A percentile compares a stretch with the other conserved stretches of the same genome.
Conservation (phyloP, 2,329 filamentous ascomycete genomes). For the Fusarium pilosicola region DNA sequence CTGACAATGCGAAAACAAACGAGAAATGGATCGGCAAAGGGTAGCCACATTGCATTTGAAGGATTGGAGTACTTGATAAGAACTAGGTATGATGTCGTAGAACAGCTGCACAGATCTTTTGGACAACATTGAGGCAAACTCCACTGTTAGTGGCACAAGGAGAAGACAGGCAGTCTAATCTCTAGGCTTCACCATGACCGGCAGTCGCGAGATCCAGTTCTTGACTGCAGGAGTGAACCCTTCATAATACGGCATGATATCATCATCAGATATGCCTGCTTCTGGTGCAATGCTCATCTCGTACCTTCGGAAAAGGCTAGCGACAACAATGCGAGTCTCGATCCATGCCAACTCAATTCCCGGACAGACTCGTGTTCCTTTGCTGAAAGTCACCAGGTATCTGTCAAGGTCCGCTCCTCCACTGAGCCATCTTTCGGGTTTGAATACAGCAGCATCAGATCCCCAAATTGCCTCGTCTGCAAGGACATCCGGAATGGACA, state of each 20-base stretch:
- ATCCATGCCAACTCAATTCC: slow-evolving; percentile 10
- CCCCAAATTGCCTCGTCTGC: background rate
- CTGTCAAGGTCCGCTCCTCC: background rate
- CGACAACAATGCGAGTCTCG: background rate
- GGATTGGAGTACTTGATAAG: background rate
- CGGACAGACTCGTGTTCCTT: slow-evolving; percentile 1
- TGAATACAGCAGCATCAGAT: background rate
- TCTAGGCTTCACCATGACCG: background rate
- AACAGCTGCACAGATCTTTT: too few relatives aligned
- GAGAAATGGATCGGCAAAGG: background rate
- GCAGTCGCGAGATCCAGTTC: slow-evolving; percentile 9
- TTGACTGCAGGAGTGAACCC: slow-evolving; percentile 9
- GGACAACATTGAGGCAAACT: too few relatives aligned
- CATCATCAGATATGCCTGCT: background rate
- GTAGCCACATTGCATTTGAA: too few relatives aligned
- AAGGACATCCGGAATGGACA: slow-evolving; percentile 3
- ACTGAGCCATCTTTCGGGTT: background rate
- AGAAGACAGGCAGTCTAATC: background rate
- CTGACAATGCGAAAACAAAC: background rate
- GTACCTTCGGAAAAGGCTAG: slow-evolving; percentile 1
- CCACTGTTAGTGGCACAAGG: too few relatives aligned
- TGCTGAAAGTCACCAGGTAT: slow-evolving; percentile 4
- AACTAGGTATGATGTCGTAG: background rate
- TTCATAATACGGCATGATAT: slow-evolving; percentile 8
- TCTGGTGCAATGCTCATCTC: background rate